These are phyloP conservation scores for Mollisia scopiformis DNA, from an alignment of 2,329 filamentous ascomycete species.

Conservation along the genomic window DNA sequence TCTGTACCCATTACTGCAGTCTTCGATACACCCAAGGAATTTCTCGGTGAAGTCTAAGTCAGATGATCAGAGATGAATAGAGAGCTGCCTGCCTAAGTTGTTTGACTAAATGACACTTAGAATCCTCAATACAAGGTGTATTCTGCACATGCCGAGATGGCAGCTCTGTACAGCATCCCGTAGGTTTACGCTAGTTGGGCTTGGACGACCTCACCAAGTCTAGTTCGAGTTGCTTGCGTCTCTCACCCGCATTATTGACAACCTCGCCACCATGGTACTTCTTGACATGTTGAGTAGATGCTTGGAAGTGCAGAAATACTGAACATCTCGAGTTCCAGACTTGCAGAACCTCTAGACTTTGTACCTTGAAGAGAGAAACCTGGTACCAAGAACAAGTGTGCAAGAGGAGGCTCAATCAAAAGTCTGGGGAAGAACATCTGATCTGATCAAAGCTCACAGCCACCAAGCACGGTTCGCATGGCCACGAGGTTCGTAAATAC, in stretches of 20 bases:
- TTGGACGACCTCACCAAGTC: not conserved
- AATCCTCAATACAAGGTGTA: not conserved
- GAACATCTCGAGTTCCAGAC: not conserved
- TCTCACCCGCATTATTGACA: not conserved
- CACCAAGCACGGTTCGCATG: conserved; percentile 18
- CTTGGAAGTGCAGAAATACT: no score
- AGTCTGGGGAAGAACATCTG: conserved; percentile 1
- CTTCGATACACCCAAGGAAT: not conserved
- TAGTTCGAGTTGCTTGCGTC: not conserved
- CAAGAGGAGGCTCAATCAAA: conserved; percentile 10
- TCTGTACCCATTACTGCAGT: not conserved
- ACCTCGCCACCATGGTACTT: not conserved
- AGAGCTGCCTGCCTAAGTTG: not conserved
- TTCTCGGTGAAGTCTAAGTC: not conserved
- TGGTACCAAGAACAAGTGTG: not conserved
- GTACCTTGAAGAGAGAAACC: not conserved
- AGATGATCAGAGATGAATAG: not conserved
- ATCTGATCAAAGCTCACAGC: not conserved
- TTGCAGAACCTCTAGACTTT: not conserved
- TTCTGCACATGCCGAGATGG: not conserved
- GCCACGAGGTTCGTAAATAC: conserved; percentile 10
- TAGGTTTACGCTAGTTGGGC: not conserved
- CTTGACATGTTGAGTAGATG: not conserved
- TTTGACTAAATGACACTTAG: not conserved
- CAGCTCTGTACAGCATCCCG: not conserved